These are phyloP conservation scores for Macrophomina tecta DNA, from an alignment of 2,329 filamentous ascomycete species.

Conservation along the genomic window DNA sequence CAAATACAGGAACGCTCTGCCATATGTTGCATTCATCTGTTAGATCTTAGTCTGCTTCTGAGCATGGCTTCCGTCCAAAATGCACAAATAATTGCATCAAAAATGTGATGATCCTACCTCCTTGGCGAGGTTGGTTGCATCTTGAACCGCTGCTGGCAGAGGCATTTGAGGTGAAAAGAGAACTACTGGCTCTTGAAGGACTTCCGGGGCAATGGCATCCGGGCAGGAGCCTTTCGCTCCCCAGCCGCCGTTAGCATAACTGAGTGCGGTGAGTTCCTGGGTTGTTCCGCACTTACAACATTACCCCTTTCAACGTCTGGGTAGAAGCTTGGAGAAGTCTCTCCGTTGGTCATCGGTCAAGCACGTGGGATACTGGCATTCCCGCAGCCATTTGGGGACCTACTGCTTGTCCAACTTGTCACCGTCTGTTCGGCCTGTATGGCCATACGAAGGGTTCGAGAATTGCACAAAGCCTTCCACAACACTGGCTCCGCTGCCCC, in stretches of 20 bases:
- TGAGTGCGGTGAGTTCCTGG: background rate
- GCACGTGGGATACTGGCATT: too few relatives aligned
- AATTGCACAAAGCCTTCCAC: too few relatives aligned
- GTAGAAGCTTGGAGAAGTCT: too few relatives aligned
- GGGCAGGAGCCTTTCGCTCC: background rate
- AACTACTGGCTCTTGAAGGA: background rate
- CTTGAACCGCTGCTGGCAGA: background rate
- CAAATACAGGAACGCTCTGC: background rate
- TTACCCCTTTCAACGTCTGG: background rate
- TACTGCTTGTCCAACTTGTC: too few relatives aligned
- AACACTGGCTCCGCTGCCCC: too few relatives aligned
- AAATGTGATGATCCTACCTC: background rate
- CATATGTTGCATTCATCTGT: background rate
- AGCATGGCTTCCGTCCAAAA: background rate
- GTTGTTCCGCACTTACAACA: background rate
- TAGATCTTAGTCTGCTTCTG: background rate
- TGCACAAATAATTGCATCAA: background rate
- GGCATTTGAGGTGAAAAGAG: background rate
- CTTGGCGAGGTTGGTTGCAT: background rate
- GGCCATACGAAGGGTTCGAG: too few relatives aligned
- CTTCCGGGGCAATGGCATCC: background rate
- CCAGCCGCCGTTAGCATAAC: background rate
- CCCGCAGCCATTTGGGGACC: too few relatives aligned
- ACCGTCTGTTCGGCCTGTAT: too few relatives aligned
- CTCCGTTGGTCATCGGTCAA: too few relatives aligned